A percentile compares a stretch with the other conserved stretches of the same genome.
phyloP scores from a whole-genome alignment of 768 basidiomycete species.

The Phylloporus arenicola region DNA sequence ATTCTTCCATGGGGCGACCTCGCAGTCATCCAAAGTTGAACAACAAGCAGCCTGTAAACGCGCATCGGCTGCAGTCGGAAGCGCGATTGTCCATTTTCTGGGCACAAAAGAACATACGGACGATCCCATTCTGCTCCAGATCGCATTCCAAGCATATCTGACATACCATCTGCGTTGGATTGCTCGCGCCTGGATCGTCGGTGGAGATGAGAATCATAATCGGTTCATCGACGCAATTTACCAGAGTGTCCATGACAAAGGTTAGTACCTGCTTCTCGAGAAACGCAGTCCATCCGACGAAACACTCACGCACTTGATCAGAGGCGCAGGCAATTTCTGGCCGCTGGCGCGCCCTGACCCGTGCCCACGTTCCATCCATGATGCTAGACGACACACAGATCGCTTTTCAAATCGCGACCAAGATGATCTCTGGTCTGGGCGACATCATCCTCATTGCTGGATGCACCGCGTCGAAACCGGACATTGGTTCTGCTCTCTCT shows the following conservation, averaged over 20 bases:
- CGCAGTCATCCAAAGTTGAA: conserved; percentile 13
- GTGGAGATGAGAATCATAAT: conserved; percentile 21
- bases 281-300: not conserved
- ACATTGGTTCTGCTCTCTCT: conserved; percentile 36
- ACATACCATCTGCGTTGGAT: conserved; percentile 26
- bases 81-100: conserved; percentile 23
- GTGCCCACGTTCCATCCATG: conserved; percentile 24
- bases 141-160: conserved; percentile 32
- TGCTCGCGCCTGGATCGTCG: conserved; percentile 25
- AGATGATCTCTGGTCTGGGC: conserved; percentile 21
- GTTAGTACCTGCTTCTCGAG: conserved; percentile 20
- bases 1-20: conserved; percentile 25
- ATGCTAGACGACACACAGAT: conserved; percentile 20
- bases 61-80: conserved; percentile 17
- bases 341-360: conserved; percentile 42
- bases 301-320: conserved; percentile 14
- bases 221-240: conserved; percentile 29
- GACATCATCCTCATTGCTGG: conserved; percentile 29
- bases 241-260: conserved; percentile 30
- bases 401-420: conserved; percentile 19
- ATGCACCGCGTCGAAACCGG: conserved; percentile 16
- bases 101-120: conserved; percentile 27
- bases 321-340: conserved; percentile 42
- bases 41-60: conserved; percentile 23
- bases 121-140: conserved; percentile 34